Base-by-base conservation (phyloP, 768 basidiomycete species). In the Mycena venus region DNA sequence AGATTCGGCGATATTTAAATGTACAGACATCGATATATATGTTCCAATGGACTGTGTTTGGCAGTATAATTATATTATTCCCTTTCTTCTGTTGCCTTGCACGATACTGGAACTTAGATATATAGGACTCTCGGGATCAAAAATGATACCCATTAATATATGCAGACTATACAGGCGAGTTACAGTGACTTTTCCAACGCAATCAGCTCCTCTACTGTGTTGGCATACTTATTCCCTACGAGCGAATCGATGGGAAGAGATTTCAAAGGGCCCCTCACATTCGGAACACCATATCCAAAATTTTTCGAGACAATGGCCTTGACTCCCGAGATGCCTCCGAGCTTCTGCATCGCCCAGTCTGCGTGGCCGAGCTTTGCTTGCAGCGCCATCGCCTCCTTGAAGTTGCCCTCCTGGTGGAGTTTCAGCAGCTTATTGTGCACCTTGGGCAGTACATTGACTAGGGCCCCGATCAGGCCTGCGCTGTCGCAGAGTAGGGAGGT, bases 261-360 rank as follows among this genome's bases (percentile, higher is more conserved):
- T 70, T 85, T 87, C 75, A 92, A 80, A 1, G 91, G 91, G 7
- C 86, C 84, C 49, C 91, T 84, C 49, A 92, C 90, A 21, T 72
- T 66, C 19, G 84, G 77, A 14, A 82, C 79, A 31, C 94, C 94
- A 74, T 94, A 94, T 5, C 89, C 92, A 81, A 93, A 94, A 73
- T 91, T 85, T 78, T 86, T 87, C 34, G 88, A 81, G n/a, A 93
- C 85, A 47, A 93, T 82, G 3, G 90, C 87, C 82, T 94, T 94
- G 78, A 93, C 85, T 5, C 91, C 93, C 4, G 89, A 89, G 53
- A 94, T 91, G 2, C 92, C 92, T 17, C 93, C 92, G 19, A 92
- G 82, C 78, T 90, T 91, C 32, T 87, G 86, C 27, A 86, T 82
- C 19, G 91, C 91, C 89, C 91, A 92, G 79, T 95, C 93, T 4